phyloP scores from a whole-genome alignment of 192 early-diverging fungal species.

The Thamnidium elegans region DNA sequence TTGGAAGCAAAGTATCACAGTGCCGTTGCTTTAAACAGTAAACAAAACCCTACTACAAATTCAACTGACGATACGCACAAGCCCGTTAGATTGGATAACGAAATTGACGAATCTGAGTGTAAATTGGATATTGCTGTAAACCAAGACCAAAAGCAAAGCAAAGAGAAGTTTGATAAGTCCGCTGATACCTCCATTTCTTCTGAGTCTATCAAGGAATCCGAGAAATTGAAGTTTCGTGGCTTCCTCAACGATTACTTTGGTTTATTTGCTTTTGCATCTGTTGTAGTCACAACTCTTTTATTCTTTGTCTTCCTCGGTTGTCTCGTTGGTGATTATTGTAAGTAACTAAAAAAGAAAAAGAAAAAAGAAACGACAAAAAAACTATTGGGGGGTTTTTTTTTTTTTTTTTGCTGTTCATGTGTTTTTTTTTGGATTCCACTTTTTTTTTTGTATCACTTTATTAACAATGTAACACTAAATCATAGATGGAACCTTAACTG shows the following conservation, averaged over 20 bases:
- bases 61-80: constrained; percentile 4
- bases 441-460: constrained; percentile 1
- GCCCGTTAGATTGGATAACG: constrained; percentile 20
- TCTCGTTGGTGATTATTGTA: constrained; percentile 76
- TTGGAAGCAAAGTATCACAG: constrained; percentile 26
- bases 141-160: constrained; percentile 7
- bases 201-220: constrained; percentile 25
- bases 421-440: not conserved
- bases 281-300: constrained; percentile 52
- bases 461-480: not conserved
- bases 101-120: constrained; percentile 24
- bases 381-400: too few relatives aligned
- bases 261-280: constrained; percentile 44
- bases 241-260: constrained; percentile 59
- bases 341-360: not conserved
- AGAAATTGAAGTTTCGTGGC: constrained; percentile 57
- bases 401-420: not conserved
- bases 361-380: too few relatives aligned
- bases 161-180: not conserved
- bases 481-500: constrained; percentile 50
- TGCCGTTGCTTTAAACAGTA: not conserved
- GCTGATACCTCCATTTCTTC: not conserved
- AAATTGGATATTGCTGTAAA: not conserved
- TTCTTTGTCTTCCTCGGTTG: constrained; percentile 68
- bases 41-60: not conserved